Evolutionary conservation across 2,329 filamentous ascomycete genomes (phyloP).

Genomic region (Aureobasidium pullulans): DNA sequence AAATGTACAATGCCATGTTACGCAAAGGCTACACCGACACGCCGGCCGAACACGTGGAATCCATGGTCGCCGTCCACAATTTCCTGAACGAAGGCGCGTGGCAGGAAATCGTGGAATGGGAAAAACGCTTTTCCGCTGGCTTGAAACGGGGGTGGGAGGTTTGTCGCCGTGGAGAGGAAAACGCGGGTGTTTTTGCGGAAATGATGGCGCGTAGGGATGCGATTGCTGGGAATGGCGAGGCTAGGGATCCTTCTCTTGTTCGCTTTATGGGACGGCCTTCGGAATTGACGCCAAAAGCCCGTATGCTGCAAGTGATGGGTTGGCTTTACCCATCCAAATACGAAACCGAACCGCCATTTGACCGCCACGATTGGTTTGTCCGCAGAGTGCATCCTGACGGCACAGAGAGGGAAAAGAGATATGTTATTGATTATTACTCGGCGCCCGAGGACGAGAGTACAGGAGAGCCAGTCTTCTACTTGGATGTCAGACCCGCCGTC

Average conservation of each 20-base stretch:
- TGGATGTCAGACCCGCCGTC: constrained; percentile 87
- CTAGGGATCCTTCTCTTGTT: constrained; percentile 61
- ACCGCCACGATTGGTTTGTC: constrained; percentile 96
- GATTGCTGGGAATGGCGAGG: constrained; percentile 22
- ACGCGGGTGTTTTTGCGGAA: constrained; percentile 20
- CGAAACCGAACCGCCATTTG: constrained; percentile 77
- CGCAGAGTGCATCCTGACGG: constrained; percentile 61
- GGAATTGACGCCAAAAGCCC: constrained; percentile 86
- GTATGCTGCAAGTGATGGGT: constrained; percentile 72
- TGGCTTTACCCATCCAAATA: constrained; percentile 74
- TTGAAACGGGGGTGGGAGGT: constrained; percentile 44
- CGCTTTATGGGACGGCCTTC: constrained; percentile 84
- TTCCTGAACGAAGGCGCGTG: constrained; percentile 97
- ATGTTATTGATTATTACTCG: constrained; percentile 95
- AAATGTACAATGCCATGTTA: constrained; percentile 98
- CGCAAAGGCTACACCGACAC: constrained; percentile 95
- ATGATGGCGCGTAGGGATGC: constrained; percentile 21
- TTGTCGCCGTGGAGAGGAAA: constrained; percentile 28
- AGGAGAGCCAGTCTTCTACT: constrained; percentile 89
- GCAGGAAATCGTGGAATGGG: constrained; percentile 92
- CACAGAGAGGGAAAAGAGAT: constrained; percentile 69
- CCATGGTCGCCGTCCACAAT: constrained; percentile 97
- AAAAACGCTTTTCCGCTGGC: constrained; percentile 73
- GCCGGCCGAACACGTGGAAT: constrained; percentile 83
- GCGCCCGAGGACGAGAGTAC: constrained; percentile 74